phyloP scores from a whole-genome alignment of 306 rosid genomes.

The Abrus pulchellus region DNA sequence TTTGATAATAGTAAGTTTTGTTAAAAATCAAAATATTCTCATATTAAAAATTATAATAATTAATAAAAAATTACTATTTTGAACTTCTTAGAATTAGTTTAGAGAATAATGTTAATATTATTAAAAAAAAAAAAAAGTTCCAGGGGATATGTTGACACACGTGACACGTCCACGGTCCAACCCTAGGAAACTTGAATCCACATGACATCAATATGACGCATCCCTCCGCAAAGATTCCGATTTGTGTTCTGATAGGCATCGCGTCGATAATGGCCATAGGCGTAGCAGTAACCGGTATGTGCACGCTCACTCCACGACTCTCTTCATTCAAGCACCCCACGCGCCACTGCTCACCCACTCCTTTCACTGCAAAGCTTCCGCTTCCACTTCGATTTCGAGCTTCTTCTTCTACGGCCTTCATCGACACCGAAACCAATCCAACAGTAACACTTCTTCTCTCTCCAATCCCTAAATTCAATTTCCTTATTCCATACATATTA shows the following conservation, averaged over 20 bases:
- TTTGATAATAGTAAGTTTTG: too few species aligned
- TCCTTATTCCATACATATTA: not conserved
- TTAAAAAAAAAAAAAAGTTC: not conserved
- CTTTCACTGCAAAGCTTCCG: slow-evolving; percentile 45
- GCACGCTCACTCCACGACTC: slow-evolving; percentile 43
- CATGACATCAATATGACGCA: not conserved
- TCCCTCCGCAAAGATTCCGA: not conserved
- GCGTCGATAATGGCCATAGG: slow-evolving; percentile 53
- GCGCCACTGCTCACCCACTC: slow-evolving; percentile 42
- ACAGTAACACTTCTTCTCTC: slow-evolving; percentile 43
- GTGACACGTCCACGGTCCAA: not conserved
- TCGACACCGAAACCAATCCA: slow-evolving; percentile 55
- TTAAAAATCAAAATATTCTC: too few species aligned
- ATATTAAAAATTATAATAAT: too few species aligned
- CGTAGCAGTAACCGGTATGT: slow-evolving; percentile 36
- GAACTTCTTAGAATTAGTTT: too few species aligned
- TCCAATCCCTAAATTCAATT: not conserved
- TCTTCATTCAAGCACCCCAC: slow-evolving; percentile 46
- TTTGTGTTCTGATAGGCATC: slow-evolving; percentile 3
- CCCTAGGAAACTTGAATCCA: not conserved
- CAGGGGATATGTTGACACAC: not conserved
- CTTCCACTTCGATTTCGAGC: slow-evolving; percentile 48
- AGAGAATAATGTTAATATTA: too few species aligned
- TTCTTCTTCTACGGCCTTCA: slow-evolving; percentile 59
- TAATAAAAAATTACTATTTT: too few species aligned